phyloP scores from a whole-genome alignment of 2,329 filamentous ascomycete genomes.

The Talaromyces atroroseus region DNA sequence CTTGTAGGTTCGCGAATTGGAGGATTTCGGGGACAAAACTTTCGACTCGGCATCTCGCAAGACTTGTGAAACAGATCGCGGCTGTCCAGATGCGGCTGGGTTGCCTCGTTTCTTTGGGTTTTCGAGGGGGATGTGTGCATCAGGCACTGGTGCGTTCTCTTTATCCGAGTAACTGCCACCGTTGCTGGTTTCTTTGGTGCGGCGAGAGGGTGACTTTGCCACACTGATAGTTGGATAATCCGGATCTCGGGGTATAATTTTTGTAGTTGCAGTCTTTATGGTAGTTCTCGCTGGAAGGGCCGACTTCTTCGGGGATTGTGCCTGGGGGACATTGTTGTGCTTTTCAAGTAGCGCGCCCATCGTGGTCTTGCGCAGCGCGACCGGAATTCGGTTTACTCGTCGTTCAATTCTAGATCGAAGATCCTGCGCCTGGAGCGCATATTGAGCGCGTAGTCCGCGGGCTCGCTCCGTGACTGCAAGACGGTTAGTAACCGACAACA shows the following conservation, averaged over 20 bases:
- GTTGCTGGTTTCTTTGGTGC: conserved; percentile 46
- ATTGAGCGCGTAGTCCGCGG: conserved; percentile 80
- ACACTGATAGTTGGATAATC: conserved; percentile 23
- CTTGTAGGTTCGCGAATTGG: conserved; percentile 66
- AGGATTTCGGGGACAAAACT: conserved; percentile 74
- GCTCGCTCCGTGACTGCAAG: conserved; percentile 74
- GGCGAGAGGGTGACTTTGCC: conserved; percentile 24
- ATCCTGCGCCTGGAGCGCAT: conserved; percentile 79
- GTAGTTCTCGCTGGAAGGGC: conserved; percentile 25
- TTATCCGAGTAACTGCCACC: conserved; percentile 64
- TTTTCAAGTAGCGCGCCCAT: conserved; percentile 73
- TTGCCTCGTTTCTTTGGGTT: conserved; percentile 65
- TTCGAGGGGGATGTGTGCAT: conserved; percentile 48
- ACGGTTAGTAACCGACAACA: conserved; percentile 16
- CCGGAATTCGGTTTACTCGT: conserved; percentile 86
- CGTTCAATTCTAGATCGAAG: conserved; percentile 83
- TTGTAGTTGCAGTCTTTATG: conserved; percentile 19
- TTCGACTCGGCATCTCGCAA: conserved; percentile 47
- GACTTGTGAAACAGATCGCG: conserved; percentile 39
- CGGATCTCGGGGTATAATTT: conserved; percentile 26
- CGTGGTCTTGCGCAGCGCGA: conserved; percentile 67
- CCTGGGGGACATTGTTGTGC: conserved; percentile 28
- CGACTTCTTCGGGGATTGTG: conserved; percentile 27
- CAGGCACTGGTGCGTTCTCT: conserved; percentile 56
- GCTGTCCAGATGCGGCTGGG: conserved; percentile 33